Conservation (phyloP, 768 basidiomycete genomes). For the Agaricus blazei region DNA sequence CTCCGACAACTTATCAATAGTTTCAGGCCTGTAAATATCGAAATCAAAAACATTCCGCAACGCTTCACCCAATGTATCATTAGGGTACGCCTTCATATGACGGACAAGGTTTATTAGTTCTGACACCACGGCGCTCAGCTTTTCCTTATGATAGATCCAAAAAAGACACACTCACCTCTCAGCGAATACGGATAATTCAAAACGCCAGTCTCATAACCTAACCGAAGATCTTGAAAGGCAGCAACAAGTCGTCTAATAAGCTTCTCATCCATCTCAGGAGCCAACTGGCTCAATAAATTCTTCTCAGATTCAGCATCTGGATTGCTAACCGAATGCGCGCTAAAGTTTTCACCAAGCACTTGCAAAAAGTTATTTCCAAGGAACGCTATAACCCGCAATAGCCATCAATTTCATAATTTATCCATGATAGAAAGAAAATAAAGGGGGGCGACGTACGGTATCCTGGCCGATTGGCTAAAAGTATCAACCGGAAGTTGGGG, state of each 20-base stretch:
- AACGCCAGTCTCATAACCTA: conserved; percentile 50
- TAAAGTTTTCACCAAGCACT: conserved; percentile 67
- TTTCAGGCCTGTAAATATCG: conserved; percentile 62
- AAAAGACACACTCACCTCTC: conserved; percentile 36
- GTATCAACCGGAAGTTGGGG: conserved; percentile 56
- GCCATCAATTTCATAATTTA: neutral
- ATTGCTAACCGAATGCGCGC: conserved; percentile 60
- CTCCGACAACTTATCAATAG: conserved; percentile 52
- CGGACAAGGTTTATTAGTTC: conserved; percentile 63
- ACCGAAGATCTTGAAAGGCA: conserved; percentile 59
- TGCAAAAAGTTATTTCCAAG: conserved; percentile 71
- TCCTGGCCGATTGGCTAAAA: conserved; percentile 64
- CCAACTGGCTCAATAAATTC: conserved; percentile 53
- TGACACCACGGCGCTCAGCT: conserved; percentile 16
- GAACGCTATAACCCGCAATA: conserved; percentile 40
- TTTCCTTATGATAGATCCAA: neutral
- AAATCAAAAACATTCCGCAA: conserved; percentile 68
- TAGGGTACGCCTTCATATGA: conserved; percentile 58
- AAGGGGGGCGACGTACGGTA: conserved; percentile 44
- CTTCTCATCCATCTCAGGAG: conserved; percentile 53
- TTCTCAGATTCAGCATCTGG: conserved; percentile 65
- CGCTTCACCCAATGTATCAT: conserved; percentile 51
- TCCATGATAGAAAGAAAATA: neutral
- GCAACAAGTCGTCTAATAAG: conserved; percentile 52
- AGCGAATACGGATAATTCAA: conserved; percentile 67